phyloP scores from a whole-genome alignment of 768 basidiomycete genomes.

The Vishniacozyma victoriae region DNA sequence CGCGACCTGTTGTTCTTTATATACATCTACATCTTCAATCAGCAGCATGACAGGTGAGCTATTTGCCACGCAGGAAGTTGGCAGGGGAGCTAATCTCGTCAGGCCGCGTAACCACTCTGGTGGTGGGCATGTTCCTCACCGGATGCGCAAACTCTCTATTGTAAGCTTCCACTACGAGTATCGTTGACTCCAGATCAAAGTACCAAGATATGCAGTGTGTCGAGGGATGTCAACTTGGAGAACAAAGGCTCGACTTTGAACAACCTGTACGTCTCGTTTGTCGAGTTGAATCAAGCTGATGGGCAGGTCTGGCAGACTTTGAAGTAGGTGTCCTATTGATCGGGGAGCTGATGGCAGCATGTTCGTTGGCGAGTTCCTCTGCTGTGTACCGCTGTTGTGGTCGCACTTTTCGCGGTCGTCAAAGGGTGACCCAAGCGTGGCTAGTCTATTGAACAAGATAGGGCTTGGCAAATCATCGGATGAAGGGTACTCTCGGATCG shows the following conservation, averaged over 20 bases:
- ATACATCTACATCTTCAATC: too few relatives aligned
- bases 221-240: slow-evolving; percentile 70
- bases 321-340: slow-evolving; percentile 25
- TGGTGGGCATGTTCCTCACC: slow-evolving; percentile 80
- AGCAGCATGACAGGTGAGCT: too few relatives aligned
- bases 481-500: slow-evolving; percentile 8
- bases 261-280: slow-evolving; percentile 84
- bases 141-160: slow-evolving; percentile 49
- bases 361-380: slow-evolving; percentile 79
- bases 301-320: slow-evolving; percentile 46
- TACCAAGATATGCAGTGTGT: slow-evolving; percentile 91
- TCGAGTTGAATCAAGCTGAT: slow-evolving; percentile 5
- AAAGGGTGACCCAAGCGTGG: too few relatives aligned
- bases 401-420: too few relatives aligned
- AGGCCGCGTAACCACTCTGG: slow-evolving; percentile 53
- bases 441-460: neutral
- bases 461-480: too few relatives aligned
- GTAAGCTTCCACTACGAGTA: slow-evolving; percentile 16
- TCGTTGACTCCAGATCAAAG: slow-evolving; percentile 24
- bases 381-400: slow-evolving; percentile 35
- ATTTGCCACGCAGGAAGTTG: too few relatives aligned
- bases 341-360: slow-evolving; percentile 36
- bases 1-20: too few relatives aligned
- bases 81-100: slow-evolving; percentile 25
- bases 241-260: slow-evolving; percentile 69